A percentile compares a stretch with the other conserved stretches of the same genome.
Evolutionary conservation across 176 grass and related monocot genomes (phyloP).

Genomic region (Lolium multiflorum): DNA sequence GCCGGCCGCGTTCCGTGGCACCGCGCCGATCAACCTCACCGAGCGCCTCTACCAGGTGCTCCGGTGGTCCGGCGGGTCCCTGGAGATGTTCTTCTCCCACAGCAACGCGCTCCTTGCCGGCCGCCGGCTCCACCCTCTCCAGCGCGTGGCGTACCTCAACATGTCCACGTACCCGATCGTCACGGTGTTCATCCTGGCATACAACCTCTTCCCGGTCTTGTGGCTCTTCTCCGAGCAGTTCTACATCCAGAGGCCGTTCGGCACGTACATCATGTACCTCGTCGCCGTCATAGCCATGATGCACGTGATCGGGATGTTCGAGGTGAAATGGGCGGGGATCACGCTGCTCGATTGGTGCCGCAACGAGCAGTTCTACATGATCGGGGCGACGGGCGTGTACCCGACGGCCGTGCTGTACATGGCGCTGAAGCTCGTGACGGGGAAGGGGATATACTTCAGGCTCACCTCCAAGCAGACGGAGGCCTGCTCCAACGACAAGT

Average conservation of each 20-base stretch:
- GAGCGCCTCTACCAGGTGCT: constrained; percentile 58
- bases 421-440: constrained; percentile 50
- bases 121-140: constrained; percentile 28
- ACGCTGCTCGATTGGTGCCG: constrained; percentile 59
- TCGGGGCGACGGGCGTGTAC: constrained; percentile 47
- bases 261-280: constrained; percentile 42
- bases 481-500: constrained; percentile 41
- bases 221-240: constrained; percentile 51
- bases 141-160: constrained; percentile 53
- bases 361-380: constrained; percentile 68
- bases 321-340: constrained; percentile 51
- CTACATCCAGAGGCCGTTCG: constrained; percentile 56
- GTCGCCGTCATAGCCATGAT: constrained; percentile 35
- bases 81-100: constrained; percentile 64
- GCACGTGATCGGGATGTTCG: constrained; percentile 57
- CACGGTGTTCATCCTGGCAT: constrained; percentile 52
- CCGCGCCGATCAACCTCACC: constrained; percentile 56
- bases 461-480: constrained; percentile 58
- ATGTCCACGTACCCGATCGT: constrained; percentile 58
- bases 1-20: constrained; percentile 54
- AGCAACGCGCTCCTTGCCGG: constrained; percentile 50
- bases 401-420: constrained; percentile 58
- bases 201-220: constrained; percentile 56
- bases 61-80: constrained; percentile 47
- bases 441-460: constrained; percentile 53